Evolutionary conservation across 1,139 yeast species (phyloP), one percentile per base, ranked within the genome.

Genomic region (Yamadazyma siamensis): DNA sequence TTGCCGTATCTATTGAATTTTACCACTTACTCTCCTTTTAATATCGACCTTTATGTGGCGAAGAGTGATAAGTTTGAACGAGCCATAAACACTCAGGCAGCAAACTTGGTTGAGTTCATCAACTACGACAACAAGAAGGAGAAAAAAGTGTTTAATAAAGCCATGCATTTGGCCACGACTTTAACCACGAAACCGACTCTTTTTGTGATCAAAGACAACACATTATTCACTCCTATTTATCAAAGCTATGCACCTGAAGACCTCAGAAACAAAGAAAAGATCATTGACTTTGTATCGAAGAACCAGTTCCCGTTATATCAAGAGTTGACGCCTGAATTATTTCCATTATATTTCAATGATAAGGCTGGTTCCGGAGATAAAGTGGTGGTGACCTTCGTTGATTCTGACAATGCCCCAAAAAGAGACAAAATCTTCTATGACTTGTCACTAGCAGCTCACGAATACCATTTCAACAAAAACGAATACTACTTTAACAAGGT

Each of bases 191-290:
- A 63, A 29, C 94, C 91, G 2, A 76, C 84, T 11, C 45, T 82
- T 14, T 54, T 77, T 22, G 60, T 80, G 14, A 71, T 80, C 47
- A 78, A 75, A 43, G 81, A 80, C 33, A 70, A 74, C 33, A 60
- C 77, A 5, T 50, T 75, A 33, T 52, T 71, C 27, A 70, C 83
- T 0, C 58, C 61, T 6, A 67, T 79, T 4, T 79, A 56, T 43
- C 83, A 75, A 44, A 75, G 74, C 35, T 75, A 75, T 53, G 77
- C 80, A 0, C 74, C 85, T 3, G 76, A 75, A 33, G 85, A 81
- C 44, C 65, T 75, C 40, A 65, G 89, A 41, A 66, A 73, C 39
- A 54, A 55, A 18, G 61, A 59, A 12, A 56, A 60, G 27, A 59
- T 83, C n/a, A 48, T 65, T 40, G 46, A 64, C 9, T 81, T 80